Percentiles rank a stretch among this genome's conserved stretches.
phyloP scores from a whole-genome alignment of 1,284 basidiomycete species.

The Ustilago loliicola region DNA sequence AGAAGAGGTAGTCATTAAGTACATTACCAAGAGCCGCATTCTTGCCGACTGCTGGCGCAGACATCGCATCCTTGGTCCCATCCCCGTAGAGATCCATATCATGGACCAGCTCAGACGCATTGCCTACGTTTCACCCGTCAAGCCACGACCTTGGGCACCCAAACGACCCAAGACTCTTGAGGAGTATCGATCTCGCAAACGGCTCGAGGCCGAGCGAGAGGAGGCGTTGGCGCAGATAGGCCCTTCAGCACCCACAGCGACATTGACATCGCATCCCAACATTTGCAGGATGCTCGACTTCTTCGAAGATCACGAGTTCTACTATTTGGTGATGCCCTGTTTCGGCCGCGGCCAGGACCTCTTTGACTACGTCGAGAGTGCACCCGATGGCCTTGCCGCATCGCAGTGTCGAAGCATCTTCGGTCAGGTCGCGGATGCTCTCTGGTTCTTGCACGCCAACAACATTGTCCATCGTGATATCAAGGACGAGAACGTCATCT shows the following conservation, averaged over 20 bases:
- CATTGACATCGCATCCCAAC: conserved; percentile 78
- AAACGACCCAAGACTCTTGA: conserved; percentile 40
- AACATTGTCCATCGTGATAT: conserved; percentile 97
- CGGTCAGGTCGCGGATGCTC: conserved; percentile 92
- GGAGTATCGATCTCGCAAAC: conserved; percentile 37
- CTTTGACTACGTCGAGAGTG: conserved; percentile 93
- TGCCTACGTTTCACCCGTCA: conserved; percentile 71
- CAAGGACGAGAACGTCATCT: conserved; percentile 94
- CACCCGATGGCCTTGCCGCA: conserved; percentile 85
- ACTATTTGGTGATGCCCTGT: conserved; percentile 81
- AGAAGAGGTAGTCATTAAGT: conserved; percentile 87
- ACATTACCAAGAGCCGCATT: conserved; percentile 97
- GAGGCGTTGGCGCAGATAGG: not conserved
- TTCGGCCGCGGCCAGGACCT: conserved; percentile 78
- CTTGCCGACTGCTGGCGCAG: conserved; percentile 98
- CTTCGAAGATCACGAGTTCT: conserved; percentile 97
- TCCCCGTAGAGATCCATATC: conserved; percentile 98
- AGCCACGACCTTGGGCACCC: conserved; percentile 55
- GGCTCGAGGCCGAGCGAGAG: conserved; percentile 26
- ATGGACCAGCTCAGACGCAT: conserved; percentile 85
- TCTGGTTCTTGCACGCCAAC: conserved; percentile 89
- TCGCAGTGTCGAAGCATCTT: conserved; percentile 85
- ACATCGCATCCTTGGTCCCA: conserved; percentile 92
- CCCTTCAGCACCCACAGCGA: conserved; percentile 2
- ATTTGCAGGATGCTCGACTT: conserved; percentile 95